A percentile compares a stretch with the other conserved stretches of the same genome.
phyloP scores from a whole-genome alignment of 257 asterid species.

The Verbascum thapsus region DNA sequence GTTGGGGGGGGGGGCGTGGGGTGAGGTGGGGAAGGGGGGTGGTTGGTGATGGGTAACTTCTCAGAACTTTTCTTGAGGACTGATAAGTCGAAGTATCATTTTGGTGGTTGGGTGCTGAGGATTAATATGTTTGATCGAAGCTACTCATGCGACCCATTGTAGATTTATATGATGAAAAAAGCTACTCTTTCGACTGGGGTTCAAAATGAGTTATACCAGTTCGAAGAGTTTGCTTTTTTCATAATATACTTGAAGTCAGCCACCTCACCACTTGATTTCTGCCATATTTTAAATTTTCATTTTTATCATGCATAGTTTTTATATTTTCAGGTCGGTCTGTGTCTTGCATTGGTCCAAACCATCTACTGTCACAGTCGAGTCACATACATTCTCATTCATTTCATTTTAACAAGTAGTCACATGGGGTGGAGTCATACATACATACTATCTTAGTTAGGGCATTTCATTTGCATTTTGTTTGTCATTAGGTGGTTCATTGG shows the following conservation, averaged over 20 bases:
- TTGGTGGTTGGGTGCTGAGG: conserved; percentile 27
- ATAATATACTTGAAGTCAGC: conserved; percentile 31
- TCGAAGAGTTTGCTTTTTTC: conserved; percentile 30
- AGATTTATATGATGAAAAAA: too few relatives aligned
- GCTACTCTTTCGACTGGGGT: conserved; percentile 32
- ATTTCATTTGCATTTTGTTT: conserved; percentile 42
- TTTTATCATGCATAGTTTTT: conserved; percentile 32
- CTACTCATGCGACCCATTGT: too few relatives aligned
- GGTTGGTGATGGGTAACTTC: conserved; percentile 34
- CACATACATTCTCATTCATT: conserved; percentile 58
- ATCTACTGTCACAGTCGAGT: conserved; percentile 34
- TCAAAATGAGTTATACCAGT: conserved; percentile 8
- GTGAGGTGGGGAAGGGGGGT: conserved; percentile 27
- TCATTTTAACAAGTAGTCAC: conserved; percentile 37
- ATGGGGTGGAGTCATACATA: conserved; percentile 32
- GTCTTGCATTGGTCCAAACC: conserved; percentile 51
- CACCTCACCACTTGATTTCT: conserved; percentile 31
- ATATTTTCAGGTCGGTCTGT: conserved; percentile 39
- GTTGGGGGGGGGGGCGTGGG: conserved; percentile 32
- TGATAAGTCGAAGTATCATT: conserved; percentile 24
- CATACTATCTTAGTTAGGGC: conserved; percentile 33
- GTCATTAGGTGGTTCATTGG: conserved; percentile 27
- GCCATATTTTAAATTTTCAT: conserved; percentile 25
- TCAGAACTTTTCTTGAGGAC: conserved; percentile 26
- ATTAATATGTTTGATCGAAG: too few relatives aligned